These are phyloP conservation scores for Calvatia gigantea DNA, from an alignment of 768 basidiomycete species.

Conservation along the genomic window DNA sequence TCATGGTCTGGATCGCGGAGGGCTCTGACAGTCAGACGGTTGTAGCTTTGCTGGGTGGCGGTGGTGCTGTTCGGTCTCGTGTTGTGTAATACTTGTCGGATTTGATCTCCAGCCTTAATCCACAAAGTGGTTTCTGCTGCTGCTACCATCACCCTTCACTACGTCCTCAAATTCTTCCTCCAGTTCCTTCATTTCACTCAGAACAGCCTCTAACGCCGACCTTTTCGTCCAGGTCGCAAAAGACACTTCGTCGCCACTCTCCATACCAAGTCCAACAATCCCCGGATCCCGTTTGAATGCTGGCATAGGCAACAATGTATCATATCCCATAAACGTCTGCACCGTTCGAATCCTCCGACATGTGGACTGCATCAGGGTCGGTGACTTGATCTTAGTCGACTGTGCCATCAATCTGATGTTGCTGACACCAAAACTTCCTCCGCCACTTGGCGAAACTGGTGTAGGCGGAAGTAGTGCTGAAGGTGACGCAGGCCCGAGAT, in stretches of 20 bases:
- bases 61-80: no score
- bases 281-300: conserved; percentile 9
- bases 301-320: conserved; percentile 48
- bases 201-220: conserved; percentile 48
- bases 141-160: background rate
- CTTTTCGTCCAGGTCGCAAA: conserved; percentile 50
- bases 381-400: conserved; percentile 45
- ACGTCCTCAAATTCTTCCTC: conserved; percentile 52
- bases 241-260: conserved; percentile 33
- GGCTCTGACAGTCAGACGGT: no score
- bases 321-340: conserved; percentile 64
- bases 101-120: no score
- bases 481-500: conserved; percentile 52
- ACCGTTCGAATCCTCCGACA: conserved; percentile 60
- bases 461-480: conserved; percentile 29
- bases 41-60: no score
- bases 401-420: conserved; percentile 22
- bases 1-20: no score
- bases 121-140: background rate
- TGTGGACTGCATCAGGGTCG: conserved; percentile 50
- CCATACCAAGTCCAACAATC: conserved; percentile 23
- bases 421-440: conserved; percentile 10
- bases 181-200: conserved; percentile 52
- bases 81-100: no score
- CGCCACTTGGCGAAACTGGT: conserved; percentile 24